Evolutionary conservation across 371 early-diverging fungal genomes (phyloP).

Genomic region (Conidiobolus incongruus): DNA sequence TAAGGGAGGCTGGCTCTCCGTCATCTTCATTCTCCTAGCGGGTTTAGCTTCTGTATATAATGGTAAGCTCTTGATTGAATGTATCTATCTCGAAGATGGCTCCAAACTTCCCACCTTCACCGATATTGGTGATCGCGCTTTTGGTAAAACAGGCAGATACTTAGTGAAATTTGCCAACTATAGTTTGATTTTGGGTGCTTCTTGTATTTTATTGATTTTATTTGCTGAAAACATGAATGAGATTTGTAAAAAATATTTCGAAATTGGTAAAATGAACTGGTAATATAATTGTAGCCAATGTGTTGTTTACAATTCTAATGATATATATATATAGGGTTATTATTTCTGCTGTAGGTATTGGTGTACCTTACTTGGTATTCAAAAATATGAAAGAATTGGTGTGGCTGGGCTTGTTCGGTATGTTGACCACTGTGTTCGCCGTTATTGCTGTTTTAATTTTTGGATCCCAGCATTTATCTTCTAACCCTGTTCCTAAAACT

Average conservation of each 20-base stretch:
- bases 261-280: too few species aligned
- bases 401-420: background rate
- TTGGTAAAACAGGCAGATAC: conserved; percentile 29
- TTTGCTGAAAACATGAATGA: too few species aligned
- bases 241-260: too few species aligned
- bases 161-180: conserved; percentile 36
- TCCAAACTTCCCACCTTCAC: conserved; percentile 4
- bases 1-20: background rate
- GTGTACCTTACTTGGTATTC: background rate
- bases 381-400: conserved; percentile 1
- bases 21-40: background rate
- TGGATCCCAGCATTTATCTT: too few species aligned
- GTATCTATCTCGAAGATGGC: background rate
- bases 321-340: too few species aligned
- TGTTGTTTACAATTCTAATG: too few species aligned
- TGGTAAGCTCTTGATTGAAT: background rate
- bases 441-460: background rate
- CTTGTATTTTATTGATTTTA: too few species aligned
- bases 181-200: conserved; percentile 1
- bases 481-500: conserved; percentile 10
- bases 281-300: too few species aligned
- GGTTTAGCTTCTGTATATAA: background rate
- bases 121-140: conserved; percentile 40
- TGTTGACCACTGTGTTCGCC: background rate
- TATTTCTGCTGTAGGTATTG: background rate